Base-by-base conservation (phyloP, 2,329 filamentous ascomycete genomes). In the Aspergillus ruber region DNA sequence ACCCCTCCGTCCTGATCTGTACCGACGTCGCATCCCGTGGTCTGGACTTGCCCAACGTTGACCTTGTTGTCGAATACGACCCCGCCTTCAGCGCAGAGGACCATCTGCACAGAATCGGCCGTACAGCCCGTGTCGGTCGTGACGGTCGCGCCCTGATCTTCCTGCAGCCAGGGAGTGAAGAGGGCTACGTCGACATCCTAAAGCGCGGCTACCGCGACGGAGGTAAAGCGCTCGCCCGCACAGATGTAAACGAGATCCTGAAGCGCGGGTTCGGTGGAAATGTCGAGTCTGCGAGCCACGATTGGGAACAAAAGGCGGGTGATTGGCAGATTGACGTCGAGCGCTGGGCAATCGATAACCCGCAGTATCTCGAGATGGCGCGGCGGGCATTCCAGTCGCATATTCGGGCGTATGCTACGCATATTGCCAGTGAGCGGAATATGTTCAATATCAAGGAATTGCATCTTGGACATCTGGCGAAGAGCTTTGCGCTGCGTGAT, bases 11-110 rank as follows among this genome's bases (percentile, higher is more conserved):
- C 3, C 79, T 98, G 13, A 81, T 98, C 54, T 95, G 90, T 57
- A 98, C 93, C 1, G 93, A 98, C 62, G 93, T 98, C 44, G 89
- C 93, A 10, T 93, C 93, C 17, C 88, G 93, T 63, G 93, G 93
- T 73, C 83, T 98, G 38, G 93, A 98, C 74, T 81, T 98, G 13
- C 91, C 91, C 1, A 91, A 93, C 44, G 88, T 98, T 44, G 93
- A 98, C 65, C 78, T 96, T 17, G 90, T 98, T 43, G 81, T 98
- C 48, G 93, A 98, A 67, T 97, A 95, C 64, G 93, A 98, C 63
- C 90, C 93, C 0, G 88, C 93, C 2, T 97, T 97, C 70, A 89
- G 86, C 63, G 84, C 89, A 20, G 87, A 90, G 51, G 93, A 98
- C 66, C 93, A 98, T 66, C 79, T 96, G 6, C 93, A 98, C 71